A percentile compares a stretch with the other conserved stretches of the same genome.
phyloP scores from a whole-genome alignment of 106 monocot species.

The Iris macrosiphon region DNA sequence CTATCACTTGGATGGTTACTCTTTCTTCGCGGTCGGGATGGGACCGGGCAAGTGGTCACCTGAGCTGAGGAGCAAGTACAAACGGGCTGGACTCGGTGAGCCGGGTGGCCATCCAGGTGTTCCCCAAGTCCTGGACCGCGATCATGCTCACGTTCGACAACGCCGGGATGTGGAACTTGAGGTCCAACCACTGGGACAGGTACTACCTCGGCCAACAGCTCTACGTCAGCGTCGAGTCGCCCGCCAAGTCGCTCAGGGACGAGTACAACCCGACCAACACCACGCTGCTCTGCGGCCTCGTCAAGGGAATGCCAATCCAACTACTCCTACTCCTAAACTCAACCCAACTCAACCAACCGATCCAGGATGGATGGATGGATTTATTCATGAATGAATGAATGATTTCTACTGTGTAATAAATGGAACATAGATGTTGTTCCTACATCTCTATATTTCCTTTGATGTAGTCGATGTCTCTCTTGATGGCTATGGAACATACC shows the following conservation, averaged over 20 bases:
- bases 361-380: too few relatives aligned
- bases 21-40: slow-evolving; percentile 70
- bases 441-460: too few relatives aligned
- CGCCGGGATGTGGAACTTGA: slow-evolving; percentile 42
- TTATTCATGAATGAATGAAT: too few relatives aligned
- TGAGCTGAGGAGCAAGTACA: slow-evolving; percentile 26
- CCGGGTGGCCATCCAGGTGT: slow-evolving; percentile 56
- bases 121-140: slow-evolving; percentile 40
- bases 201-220: slow-evolving; percentile 54
- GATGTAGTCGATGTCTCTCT: too few relatives aligned
- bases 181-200: slow-evolving; percentile 36
- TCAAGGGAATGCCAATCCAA: slow-evolving; percentile 15
- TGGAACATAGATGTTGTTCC: too few relatives aligned
- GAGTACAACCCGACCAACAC: slow-evolving; percentile 30
- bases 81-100: slow-evolving; percentile 40
- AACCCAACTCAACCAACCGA: too few relatives aligned
- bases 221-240: slow-evolving; percentile 55
- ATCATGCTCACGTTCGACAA: slow-evolving; percentile 47
- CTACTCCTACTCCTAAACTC: too few relatives aligned
- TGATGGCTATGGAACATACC: too few relatives aligned
- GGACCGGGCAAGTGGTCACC: slow-evolving; percentile 42
- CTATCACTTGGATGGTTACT: slow-evolving; percentile 64
- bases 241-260: slow-evolving; percentile 34
- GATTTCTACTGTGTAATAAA: too few relatives aligned
- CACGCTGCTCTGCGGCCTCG: slow-evolving; percentile 22